Base-by-base conservation (phyloP, 805 yeast genomes). In the Hemisphaericaspora nanyangensis region DNA sequence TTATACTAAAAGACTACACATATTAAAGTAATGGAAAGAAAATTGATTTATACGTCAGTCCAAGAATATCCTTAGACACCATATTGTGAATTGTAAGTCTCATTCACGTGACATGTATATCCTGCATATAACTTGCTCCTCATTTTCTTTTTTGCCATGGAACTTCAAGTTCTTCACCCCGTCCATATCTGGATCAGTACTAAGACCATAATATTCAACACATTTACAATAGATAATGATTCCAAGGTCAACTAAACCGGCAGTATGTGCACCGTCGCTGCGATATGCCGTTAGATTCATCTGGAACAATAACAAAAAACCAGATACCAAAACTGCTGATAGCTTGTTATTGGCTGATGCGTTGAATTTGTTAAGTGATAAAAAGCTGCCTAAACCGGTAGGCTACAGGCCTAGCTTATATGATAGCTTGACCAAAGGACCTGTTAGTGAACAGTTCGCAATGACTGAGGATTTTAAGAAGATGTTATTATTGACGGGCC, bases 381-480 rank as follows among this genome's bases (percentile, higher is more conserved):
- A 4, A 34, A 35, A n/a, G 31, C 28, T 4, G 22, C 17, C n/a
- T 26, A 19, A 18, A 7, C 18, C 39, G 11, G 8, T 29, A 18
- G 22, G 26, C n/a, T 64, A 48, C 46, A 61, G 56, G 31, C 72
- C 72, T 15, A 61, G 68, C 13, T 45, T 68, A 15, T 46, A 64
- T 15, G 40, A 50, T 29, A 60, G 55, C 27, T 50, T 65, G 26
- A 60, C 64, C 17, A 52, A 56, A 20, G 70, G 70, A 2, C 45
- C 68, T 1, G 62, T 55, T 10, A 36, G 38, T 5, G 72, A 65
- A 36, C 63, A 56, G 29, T 59, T 40, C 38, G 37, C 34, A 24
- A 7, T 13, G 7, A 24, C 35, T 13, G 28, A 35, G n/a, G 18
- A 31, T 19, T 19, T 25, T 28, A 37, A 38, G 27, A 39, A 37